phyloP scores from a whole-genome alignment of 1,284 basidiomycete genomes.

The Ustilago hordei region DNA sequence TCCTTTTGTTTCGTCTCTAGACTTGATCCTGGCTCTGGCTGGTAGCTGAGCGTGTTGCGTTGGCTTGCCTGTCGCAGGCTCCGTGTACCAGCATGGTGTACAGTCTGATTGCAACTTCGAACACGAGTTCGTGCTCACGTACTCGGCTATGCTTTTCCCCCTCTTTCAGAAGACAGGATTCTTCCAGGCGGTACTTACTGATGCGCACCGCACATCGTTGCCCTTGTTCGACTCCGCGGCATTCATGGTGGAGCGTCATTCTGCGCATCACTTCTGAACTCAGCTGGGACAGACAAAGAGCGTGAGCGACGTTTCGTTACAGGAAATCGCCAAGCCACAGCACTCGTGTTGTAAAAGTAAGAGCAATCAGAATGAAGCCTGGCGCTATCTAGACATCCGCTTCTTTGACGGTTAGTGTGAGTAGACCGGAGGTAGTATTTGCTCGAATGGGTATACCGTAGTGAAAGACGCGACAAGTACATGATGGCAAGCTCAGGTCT shows the following conservation, averaged over 20 bases:
- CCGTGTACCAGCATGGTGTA: no score
- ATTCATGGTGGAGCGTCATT: background rate
- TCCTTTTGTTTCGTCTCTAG: background rate
- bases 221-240: background rate
- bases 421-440: background rate
- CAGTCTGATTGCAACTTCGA: no score
- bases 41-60: background rate
- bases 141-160: background rate
- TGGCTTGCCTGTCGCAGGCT: no score
- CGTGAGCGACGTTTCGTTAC: background rate
- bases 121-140: background rate
- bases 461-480: background rate
- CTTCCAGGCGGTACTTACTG: background rate
- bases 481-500: background rate
- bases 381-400: no score
- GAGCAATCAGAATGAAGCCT: no score
- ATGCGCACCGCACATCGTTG: background rate
- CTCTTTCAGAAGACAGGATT: slow-evolving; percentile 2
- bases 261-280: background rate
- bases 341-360: no score
- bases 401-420: no score
- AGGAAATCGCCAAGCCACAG: no score
- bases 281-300: background rate
- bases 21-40: background rate
- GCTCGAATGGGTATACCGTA: slow-evolving; percentile 4